Conservation (phyloP, 345 rosid genomes). For the Salix caprea region DNA sequence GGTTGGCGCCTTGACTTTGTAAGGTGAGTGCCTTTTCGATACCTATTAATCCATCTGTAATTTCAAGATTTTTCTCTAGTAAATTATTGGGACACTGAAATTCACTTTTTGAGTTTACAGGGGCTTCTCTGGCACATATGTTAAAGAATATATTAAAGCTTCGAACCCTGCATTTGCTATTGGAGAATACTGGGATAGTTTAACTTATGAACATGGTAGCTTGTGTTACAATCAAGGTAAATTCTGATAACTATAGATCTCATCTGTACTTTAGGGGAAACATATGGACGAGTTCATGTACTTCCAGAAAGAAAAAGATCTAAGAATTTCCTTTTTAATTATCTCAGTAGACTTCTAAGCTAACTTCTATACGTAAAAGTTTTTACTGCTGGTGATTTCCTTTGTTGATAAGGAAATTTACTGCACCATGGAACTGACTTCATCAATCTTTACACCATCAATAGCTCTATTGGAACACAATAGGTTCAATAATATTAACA, state of each 20-base stretch:
- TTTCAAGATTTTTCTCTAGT: not conserved
- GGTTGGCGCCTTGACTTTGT: constrained; percentile 58
- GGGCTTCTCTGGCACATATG: constrained; percentile 46
- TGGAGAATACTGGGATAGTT: constrained; percentile 55
- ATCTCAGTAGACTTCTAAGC: no score
- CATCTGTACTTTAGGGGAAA: not conserved
- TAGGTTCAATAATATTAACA: no score
- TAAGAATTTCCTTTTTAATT: not conserved
- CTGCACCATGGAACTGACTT: no score
- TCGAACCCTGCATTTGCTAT: constrained; percentile 47
- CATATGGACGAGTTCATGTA: not conserved
- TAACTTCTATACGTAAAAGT: no score
- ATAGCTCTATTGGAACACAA: no score
- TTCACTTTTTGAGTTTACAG: constrained; percentile 18
- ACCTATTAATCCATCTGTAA: not conserved
- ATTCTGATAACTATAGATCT: not conserved
- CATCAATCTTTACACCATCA: no score
- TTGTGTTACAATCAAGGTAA: constrained; percentile 53
- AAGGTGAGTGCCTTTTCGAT: constrained; percentile 18
- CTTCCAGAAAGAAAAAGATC: not conserved
- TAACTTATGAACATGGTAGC: constrained; percentile 44
- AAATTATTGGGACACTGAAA: not conserved
- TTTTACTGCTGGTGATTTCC: no score
- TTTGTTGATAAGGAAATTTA: no score
- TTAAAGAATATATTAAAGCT: constrained; percentile 48